Evolutionary conservation across 495 filamentous ascomycete genomes (phyloP).

Genomic region (Podospora bellae-mahoneyi): DNA sequence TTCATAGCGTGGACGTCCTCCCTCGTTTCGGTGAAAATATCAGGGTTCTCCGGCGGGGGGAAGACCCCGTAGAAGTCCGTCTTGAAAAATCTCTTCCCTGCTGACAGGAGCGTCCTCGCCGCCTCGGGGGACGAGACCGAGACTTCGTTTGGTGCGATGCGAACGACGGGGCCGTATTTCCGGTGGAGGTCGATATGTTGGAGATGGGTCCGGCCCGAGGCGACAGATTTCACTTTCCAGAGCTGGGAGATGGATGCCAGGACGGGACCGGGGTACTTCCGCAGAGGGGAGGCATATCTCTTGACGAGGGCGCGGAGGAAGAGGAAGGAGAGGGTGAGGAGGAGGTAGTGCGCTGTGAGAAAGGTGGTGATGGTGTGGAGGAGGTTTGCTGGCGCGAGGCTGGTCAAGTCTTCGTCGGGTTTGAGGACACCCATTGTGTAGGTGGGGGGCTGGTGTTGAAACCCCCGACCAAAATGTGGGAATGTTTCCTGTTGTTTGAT

Average conservation of each 20-base stretch:
- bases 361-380: constrained; percentile 28
- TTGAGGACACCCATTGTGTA: constrained; percentile 33
- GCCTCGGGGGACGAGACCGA: constrained; percentile 51
- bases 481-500: background rate
- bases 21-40: constrained; percentile 55
- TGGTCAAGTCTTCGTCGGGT: constrained; percentile 12
- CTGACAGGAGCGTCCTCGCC: constrained; percentile 45
- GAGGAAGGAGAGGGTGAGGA: constrained; percentile 34
- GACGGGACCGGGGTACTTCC: constrained; percentile 49
- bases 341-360: constrained; percentile 37
- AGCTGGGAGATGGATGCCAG: constrained; percentile 46
- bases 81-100: constrained; percentile 55
- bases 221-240: constrained; percentile 44
- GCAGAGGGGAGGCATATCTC: constrained; percentile 46
- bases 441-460: constrained; percentile 5
- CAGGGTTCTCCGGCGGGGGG: constrained; percentile 55
- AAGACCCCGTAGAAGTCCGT: constrained; percentile 55
- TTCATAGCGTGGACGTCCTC: constrained; percentile 54
- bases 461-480: background rate
- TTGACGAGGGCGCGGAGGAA: constrained; percentile 35
- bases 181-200: constrained; percentile 48
- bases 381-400: constrained; percentile 30
- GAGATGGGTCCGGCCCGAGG: constrained; percentile 40
- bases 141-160: constrained; percentile 55
- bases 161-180: constrained; percentile 55